Evolutionary conservation across 257 asterid genomes (phyloP).

Genomic region (Ilex asprella): DNA sequence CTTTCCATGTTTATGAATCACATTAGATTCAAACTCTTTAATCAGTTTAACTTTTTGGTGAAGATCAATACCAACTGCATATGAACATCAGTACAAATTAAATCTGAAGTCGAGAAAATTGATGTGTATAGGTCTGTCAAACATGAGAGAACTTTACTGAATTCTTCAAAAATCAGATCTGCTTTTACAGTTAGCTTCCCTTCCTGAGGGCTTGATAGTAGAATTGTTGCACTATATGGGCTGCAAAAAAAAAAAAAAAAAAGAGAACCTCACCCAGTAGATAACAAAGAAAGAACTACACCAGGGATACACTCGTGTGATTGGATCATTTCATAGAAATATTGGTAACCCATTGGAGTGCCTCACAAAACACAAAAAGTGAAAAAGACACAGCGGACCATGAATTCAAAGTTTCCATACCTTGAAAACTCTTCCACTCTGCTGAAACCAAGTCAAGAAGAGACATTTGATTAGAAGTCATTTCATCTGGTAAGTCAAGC

Average conservation of each 20-base stretch:
- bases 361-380: too few species aligned
- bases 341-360: too few species aligned
- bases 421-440: constrained; percentile 89
- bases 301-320: too few species aligned
- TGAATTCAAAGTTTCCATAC: constrained; percentile 31
- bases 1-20: constrained; percentile 26
- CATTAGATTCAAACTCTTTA: constrained; percentile 33
- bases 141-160: constrained; percentile 37
- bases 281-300: not conserved
- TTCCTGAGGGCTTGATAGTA: constrained; percentile 53
- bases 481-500: too few species aligned
- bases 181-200: constrained; percentile 74
- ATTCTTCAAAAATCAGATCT: constrained; percentile 77
- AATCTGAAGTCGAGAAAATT: not conserved
- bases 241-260: constrained; percentile 45
- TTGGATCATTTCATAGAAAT: too few species aligned
- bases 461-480: not conserved
- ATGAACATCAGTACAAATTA: constrained; percentile 19
- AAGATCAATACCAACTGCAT: constrained; percentile 88
- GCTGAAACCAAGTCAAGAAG: constrained; percentile 23
- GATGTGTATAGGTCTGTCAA: constrained; percentile 6
- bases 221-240: constrained; percentile 66
- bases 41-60: constrained; percentile 58
- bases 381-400: not conserved
- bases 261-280: constrained; percentile 13